Evolutionary conservation across 495 filamentous ascomycete species (phyloP), one percentile per base, ranked within the genome.

Genomic region (Penicillium ucsense): DNA sequence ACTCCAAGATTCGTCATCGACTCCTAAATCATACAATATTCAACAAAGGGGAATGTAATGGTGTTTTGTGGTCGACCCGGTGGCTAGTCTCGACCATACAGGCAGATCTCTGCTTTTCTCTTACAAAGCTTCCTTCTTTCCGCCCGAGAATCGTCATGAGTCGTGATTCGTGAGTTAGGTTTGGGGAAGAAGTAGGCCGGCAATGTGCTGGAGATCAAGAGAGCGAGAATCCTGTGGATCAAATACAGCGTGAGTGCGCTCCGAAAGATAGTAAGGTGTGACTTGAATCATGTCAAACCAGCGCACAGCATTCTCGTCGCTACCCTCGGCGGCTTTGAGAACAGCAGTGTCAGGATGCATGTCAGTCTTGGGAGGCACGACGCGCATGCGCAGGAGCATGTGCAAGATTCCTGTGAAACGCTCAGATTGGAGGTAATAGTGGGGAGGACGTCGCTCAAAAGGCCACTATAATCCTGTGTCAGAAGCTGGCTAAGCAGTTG

Each of bases 341-440:
- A 78, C 67, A 7, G 77, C 77, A 44, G 79, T 78, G 0, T 73
- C 62, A n/a, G 71, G 68, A 5, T 67, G 60, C 28, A 70, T 61
- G 11, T 60, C 62, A 0, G 79, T 80, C 55, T 80, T 81, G 4
- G 84, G 85, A 1, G 83, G 80, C 6, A 85, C 68, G 44, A 79
- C 80, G 33, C 87, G 80, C 64, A 89, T 88, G 43, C 75, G 73
- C 33, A 89, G 68, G 10, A 94, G 67, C 82, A 88, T 89, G 48
- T 79, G 70, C 27, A 92, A 57, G 36, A 89, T 78, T 34, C 86
- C 77, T 2, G 83, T 77, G 40, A 92, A 82, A 31, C 77, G 76
- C 33, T 85, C 78, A 39, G 84, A 86, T 68, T 92, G 86, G 53
- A 73, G 75, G 7, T 76, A 78, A 52, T 82, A 88, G 49, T 70